Conservation (phyloP, 1,139 yeast species). For the Groenewaldozyma sp. region DNA sequence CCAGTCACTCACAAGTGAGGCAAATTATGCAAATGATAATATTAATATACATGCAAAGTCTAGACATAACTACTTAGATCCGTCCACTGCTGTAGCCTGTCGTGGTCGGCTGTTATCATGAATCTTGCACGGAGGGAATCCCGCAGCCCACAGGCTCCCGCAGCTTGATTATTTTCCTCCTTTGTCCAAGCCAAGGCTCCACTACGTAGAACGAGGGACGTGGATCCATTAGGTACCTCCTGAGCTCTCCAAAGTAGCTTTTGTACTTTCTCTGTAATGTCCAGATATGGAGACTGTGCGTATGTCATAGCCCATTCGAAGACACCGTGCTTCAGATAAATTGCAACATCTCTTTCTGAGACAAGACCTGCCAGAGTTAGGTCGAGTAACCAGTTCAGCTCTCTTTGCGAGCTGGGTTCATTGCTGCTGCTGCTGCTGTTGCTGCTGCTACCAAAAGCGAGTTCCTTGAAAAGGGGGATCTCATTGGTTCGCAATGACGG, state of each 20-base stretch:
- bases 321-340: constrained; percentile 44
- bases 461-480: constrained; percentile 48
- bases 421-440: background rate
- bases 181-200: constrained; percentile 56
- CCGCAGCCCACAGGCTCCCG: no score
- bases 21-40: no score
- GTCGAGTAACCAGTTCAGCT: constrained; percentile 58
- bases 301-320: constrained; percentile 62
- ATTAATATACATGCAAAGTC: no score
- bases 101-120: constrained; percentile 38
- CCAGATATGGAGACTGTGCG: constrained; percentile 11
- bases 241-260: constrained; percentile 44
- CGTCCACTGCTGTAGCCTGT: constrained; percentile 17
- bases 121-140: constrained; percentile 32
- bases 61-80: constrained; percentile 4
- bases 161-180: constrained; percentile 26
- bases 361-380: constrained; percentile 40
- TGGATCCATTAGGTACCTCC: constrained; percentile 51
- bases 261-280: constrained; percentile 33
- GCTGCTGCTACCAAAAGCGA: background rate
- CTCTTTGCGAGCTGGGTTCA: constrained; percentile 45
- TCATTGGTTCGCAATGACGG: constrained; percentile 48
- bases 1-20: no score
- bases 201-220: constrained; percentile 51
- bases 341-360: constrained; percentile 41